phyloP scores from a whole-genome alignment of 2,329 filamentous ascomycete genomes.

The Blastomyces silverae region DNA sequence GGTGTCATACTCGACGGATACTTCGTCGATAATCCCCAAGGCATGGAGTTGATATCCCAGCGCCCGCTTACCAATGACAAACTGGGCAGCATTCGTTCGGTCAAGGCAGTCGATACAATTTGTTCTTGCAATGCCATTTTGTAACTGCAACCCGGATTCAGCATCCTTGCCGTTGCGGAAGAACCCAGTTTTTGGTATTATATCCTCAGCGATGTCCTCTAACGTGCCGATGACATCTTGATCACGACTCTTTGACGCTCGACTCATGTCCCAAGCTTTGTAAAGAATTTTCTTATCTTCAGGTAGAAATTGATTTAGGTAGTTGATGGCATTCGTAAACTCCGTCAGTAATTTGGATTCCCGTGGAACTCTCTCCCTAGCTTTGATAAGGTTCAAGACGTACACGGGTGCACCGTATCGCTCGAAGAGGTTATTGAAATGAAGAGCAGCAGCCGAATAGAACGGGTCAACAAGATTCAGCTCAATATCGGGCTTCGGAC shows the following conservation, averaged over 20 bases:
- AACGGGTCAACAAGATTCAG: constrained; percentile 94
- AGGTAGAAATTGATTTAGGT: constrained; percentile 91
- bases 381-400: constrained; percentile 83
- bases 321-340: constrained; percentile 78
- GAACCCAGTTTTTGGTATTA: constrained; percentile 79
- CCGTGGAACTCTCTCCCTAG: constrained; percentile 76
- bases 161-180: constrained; percentile 83
- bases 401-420: constrained; percentile 90
- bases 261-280: constrained; percentile 96
- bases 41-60: constrained; percentile 88
- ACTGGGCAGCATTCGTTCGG: constrained; percentile 94
- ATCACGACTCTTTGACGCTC: constrained; percentile 83
- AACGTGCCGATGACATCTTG: constrained; percentile 92
- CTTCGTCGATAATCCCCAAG: constrained; percentile 74
- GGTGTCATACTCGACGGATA: constrained; percentile 82
- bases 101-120: constrained; percentile 98
- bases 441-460: constrained; percentile 82
- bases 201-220: constrained; percentile 80
- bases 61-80: constrained; percentile 91
- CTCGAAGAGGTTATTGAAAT: constrained; percentile 92
- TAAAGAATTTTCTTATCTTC: constrained; percentile 79
- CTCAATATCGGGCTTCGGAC: constrained; percentile 93
- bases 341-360: constrained; percentile 87
- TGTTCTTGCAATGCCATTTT: constrained; percentile 88
- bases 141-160: constrained; percentile 60